These are phyloP conservation scores for Huiozyma naganishii DNA, from an alignment of 805 yeast genomes.

Conservation along the genomic window DNA sequence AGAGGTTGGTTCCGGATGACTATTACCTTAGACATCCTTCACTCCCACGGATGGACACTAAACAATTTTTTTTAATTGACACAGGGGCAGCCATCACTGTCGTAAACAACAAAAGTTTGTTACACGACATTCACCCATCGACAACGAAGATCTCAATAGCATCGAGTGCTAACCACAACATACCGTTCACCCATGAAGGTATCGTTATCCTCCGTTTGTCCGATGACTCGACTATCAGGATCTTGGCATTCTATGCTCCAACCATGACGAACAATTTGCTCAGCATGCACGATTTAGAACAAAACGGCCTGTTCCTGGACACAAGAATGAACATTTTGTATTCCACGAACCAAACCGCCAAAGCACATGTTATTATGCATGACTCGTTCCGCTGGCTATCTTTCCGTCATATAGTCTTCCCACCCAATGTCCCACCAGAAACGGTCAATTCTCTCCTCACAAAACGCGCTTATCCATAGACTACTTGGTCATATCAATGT, in stretches of 20 bases:
- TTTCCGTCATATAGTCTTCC: too few relatives aligned
- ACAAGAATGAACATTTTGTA: background rate
- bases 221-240: too few relatives aligned
- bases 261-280: background rate
- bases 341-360: background rate
- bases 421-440: too few relatives aligned
- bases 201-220: background rate
- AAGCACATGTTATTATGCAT: background rate
- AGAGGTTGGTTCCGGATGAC: too few relatives aligned
- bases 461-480: background rate
- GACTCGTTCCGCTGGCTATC: background rate
- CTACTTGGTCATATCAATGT: conserved; percentile 1
- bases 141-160: background rate
- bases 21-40: background rate
- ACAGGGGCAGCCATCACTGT: background rate
- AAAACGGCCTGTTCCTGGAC: background rate
- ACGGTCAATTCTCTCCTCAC: background rate
- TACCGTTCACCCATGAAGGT: background rate
- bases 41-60: background rate
- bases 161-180: too few relatives aligned
- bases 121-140: background rate
- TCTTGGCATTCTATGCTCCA: background rate
- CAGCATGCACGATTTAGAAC: background rate
- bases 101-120: background rate
- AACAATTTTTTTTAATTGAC: background rate